Conservation (phyloP, 768 basidiomycete genomes). For the Lactarius trivialis region DNA sequence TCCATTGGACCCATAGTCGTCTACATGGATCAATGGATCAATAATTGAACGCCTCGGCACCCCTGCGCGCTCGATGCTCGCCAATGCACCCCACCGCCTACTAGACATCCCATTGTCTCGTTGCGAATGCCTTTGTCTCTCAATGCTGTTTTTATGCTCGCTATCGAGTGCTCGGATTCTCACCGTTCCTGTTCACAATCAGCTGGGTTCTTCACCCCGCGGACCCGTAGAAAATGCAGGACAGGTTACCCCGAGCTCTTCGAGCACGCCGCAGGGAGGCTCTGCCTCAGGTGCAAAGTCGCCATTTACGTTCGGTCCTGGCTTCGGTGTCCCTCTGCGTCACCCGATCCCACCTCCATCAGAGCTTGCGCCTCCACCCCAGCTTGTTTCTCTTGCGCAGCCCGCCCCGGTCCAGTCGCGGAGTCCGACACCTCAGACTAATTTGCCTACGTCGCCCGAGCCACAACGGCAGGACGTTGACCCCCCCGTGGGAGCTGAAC, state of each 20-base stretch:
- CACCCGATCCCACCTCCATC: background rate
- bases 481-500: background rate
- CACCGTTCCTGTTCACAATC: background rate
- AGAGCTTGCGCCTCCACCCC: background rate
- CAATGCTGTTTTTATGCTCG: background rate
- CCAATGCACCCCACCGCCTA: background rate
- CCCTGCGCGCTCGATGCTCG: slow-evolving; percentile 4
- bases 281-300: background rate
- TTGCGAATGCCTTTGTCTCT: background rate
- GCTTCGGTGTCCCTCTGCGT: background rate
- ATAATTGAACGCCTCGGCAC: background rate
- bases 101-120: background rate
- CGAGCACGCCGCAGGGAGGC: background rate
- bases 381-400: background rate
- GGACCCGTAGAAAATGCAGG: background rate
- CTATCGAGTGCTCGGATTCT: background rate
- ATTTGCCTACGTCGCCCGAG: background rate
- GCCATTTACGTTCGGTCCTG: background rate
- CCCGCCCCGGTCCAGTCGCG: background rate
- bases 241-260: background rate
- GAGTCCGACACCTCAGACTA: background rate
- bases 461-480: background rate
- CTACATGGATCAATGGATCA: slow-evolving; percentile 7
- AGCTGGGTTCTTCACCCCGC: background rate
- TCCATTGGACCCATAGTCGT: background rate